phyloP scores from a whole-genome alignment of 2,329 filamentous ascomycete species.

The Torrubiella hemipterigena region DNA sequence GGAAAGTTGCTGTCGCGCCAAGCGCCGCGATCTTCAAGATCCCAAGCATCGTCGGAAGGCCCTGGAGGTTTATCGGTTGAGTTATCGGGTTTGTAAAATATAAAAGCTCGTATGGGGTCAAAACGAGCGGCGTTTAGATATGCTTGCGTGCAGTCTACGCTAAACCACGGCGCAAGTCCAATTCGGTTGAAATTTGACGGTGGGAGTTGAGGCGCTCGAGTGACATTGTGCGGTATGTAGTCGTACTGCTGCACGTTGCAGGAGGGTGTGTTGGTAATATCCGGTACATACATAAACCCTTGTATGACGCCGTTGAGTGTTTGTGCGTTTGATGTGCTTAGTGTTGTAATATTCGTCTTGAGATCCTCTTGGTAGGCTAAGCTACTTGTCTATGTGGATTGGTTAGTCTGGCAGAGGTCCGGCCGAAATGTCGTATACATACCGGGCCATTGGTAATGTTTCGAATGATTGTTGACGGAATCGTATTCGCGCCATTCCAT shows the following conservation, averaged over 20 bases:
- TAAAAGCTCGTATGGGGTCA: slow-evolving; percentile 49
- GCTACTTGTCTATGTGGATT: slow-evolving; percentile 20
- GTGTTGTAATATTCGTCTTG: slow-evolving; percentile 55
- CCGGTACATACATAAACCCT: slow-evolving; percentile 79
- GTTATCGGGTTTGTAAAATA: slow-evolving; percentile 50
- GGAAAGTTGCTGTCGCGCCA: slow-evolving; percentile 72
- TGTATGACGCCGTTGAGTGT: slow-evolving; percentile 49
- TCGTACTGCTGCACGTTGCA: slow-evolving; percentile 52
- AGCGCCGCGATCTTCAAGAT: slow-evolving; percentile 51
- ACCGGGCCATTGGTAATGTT: slow-evolving; percentile 47
- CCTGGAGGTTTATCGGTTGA: slow-evolving; percentile 51
- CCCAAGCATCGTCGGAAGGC: slow-evolving; percentile 54
- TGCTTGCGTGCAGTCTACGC: slow-evolving; percentile 55
- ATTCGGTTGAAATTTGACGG: slow-evolving; percentile 60
- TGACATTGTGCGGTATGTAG: slow-evolving; percentile 67
- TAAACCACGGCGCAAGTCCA: slow-evolving; percentile 80
- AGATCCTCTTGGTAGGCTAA: slow-evolving; percentile 42
- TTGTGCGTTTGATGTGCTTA: slow-evolving; percentile 56
- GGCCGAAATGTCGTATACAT: slow-evolving; percentile 15
- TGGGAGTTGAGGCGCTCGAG: slow-evolving; percentile 57
- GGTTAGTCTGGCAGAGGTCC: slow-evolving; percentile 9
- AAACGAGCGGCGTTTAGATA: slow-evolving; percentile 53
- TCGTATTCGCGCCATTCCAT: slow-evolving; percentile 35
- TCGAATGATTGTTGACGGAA: slow-evolving; percentile 40
- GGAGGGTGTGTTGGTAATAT: slow-evolving; percentile 41